Percentiles rank a stretch among this genome's conserved stretches.
These are phyloP conservation scores for Eudorina sp. DNA, from an alignment of 139 green algal species.

Conservation along the genomic window DNA sequence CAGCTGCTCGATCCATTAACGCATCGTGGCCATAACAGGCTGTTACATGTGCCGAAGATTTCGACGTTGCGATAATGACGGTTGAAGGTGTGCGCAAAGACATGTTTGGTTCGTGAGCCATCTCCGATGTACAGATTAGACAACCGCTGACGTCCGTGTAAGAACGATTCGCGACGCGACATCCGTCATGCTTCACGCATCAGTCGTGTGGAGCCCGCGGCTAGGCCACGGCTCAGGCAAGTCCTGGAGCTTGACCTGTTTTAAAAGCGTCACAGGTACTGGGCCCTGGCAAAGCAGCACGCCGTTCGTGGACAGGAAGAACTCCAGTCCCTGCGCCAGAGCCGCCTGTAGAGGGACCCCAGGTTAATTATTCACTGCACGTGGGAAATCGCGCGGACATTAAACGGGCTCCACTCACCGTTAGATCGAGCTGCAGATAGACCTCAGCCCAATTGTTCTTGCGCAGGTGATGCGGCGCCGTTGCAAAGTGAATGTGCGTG, in stretches of 20 bases:
- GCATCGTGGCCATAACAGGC: too few species aligned
- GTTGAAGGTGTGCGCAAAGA: too few species aligned
- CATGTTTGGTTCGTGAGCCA: too few species aligned
- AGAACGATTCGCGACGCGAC: too few species aligned
- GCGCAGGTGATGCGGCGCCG: constrained; percentile 63
- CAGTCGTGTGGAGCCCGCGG: too few species aligned
- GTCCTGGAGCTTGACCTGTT: constrained; percentile 37
- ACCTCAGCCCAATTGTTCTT: constrained; percentile 71
- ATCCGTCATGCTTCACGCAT: too few species aligned
- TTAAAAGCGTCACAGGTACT: constrained; percentile 66
- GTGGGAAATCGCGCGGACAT: background rate
- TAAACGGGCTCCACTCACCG: background rate
- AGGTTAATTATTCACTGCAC: background rate
- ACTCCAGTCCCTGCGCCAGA: constrained; percentile 63
- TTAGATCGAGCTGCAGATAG: constrained; percentile 67
- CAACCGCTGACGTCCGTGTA: too few species aligned
- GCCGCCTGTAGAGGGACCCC: constrained; percentile 47
- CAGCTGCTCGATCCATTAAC: too few species aligned
- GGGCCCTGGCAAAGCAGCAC: constrained; percentile 78
- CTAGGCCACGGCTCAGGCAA: constrained; percentile 57
- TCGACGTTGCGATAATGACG: too few species aligned
- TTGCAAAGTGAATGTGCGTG: constrained; percentile 86
- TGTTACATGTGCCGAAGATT: too few species aligned
- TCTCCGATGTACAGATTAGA: too few species aligned
- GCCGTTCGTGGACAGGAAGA: constrained; percentile 72